Conservation (phyloP, 108 stramenopile species). For the Mediolabrus comicus region DNA sequence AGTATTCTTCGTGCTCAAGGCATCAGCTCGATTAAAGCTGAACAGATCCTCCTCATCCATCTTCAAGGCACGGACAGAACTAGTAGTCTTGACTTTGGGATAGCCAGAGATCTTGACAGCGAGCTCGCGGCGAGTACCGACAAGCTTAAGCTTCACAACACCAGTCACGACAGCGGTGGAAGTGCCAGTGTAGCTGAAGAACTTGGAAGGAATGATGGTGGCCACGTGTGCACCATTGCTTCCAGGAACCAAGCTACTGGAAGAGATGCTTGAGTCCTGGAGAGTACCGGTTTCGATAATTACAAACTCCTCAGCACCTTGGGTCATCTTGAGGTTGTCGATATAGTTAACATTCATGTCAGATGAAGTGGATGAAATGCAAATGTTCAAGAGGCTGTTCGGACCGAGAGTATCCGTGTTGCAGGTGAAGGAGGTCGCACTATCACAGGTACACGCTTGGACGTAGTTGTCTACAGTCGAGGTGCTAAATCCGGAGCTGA, state of each 20-base stretch:
- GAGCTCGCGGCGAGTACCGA: neutral
- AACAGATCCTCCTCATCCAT: neutral
- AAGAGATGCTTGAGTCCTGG: neutral
- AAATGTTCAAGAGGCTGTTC: constrained; percentile 17
- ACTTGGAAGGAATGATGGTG: neutral
- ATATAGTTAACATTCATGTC: constrained; percentile 15
- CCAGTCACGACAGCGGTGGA: neutral
- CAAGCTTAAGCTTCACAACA: neutral
- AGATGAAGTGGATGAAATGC: constrained; percentile 6
- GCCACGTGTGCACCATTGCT: neutral
- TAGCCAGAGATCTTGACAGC: neutral
- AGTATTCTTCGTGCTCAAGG: too few relatives aligned
- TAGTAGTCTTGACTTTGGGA: neutral
- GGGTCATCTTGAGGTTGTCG: neutral
- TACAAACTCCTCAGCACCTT: constrained; percentile 8
- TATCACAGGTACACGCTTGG: constrained; percentile 29
- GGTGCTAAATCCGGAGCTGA: constrained; percentile 1
- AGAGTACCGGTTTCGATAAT: constrained; percentile 4
- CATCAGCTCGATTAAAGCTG: too few relatives aligned
- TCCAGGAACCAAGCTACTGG: too few relatives aligned
- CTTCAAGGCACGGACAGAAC: neutral
- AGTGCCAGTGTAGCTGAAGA: neutral
- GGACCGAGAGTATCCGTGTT: constrained; percentile 3
- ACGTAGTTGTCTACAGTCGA: constrained; percentile 19
- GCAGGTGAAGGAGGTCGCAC: constrained; percentile 16